These are phyloP conservation scores for Fusarium coicis DNA, from an alignment of 2,329 filamentous ascomycete species.

Conservation along the genomic window DNA sequence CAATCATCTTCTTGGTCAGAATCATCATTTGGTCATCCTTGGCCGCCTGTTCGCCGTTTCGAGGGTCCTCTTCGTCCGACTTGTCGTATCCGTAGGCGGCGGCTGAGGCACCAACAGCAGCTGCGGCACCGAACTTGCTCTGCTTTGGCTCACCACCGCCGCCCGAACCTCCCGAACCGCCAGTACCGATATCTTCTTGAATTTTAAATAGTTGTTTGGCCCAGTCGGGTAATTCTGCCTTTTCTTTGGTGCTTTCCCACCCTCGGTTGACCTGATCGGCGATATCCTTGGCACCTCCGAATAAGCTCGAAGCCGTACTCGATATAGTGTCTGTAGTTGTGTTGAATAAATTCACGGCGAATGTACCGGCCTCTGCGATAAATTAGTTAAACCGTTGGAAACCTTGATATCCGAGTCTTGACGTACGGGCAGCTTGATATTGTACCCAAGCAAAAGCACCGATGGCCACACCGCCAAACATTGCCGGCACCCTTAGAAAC, in stretches of 20 bases:
- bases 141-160: conserved; percentile 64
- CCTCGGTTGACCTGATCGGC: conserved; percentile 82
- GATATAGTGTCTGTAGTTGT: conserved; percentile 78
- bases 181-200: conserved; percentile 68
- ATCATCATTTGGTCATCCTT: conserved; percentile 99
- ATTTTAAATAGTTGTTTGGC: conserved; percentile 76
- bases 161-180: conserved; percentile 59
- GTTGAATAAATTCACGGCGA: conserved; percentile 73
- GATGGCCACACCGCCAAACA: conserved; percentile 89
- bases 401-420: background rate
- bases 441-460: conserved; percentile 92
- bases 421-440: conserved; percentile 90
- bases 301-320: conserved; percentile 74
- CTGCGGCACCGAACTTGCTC: conserved; percentile 69
- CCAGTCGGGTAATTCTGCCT: conserved; percentile 78
- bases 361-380: conserved; percentile 59
- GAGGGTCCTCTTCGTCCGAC: conserved; percentile 71
- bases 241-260: conserved; percentile 85
- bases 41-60: conserved; percentile 72
- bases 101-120: conserved; percentile 76
- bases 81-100: conserved; percentile 83
- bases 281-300: conserved; percentile 78
- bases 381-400: conserved; percentile 39
- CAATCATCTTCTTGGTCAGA: conserved; percentile 99
- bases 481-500: conserved; percentile 85